These are phyloP conservation scores for Rhizomucor pusillus DNA, from an alignment of 371 early-diverging fungal species.

Conservation along the genomic window DNA sequence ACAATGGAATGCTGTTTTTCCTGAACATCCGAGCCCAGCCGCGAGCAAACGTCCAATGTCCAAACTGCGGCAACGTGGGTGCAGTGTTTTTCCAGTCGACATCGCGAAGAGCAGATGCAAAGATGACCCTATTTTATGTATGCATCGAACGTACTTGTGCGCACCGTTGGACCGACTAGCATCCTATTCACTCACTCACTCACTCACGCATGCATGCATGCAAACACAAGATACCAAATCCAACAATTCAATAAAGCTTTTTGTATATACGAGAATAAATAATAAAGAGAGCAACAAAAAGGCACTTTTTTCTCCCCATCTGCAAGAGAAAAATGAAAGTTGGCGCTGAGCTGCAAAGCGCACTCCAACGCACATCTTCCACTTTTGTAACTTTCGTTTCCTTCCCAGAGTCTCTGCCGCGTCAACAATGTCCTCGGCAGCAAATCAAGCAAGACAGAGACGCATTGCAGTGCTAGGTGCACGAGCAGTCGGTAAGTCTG, in stretches of 20 bases:
- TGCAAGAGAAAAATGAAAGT: no score
- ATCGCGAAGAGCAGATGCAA: conserved; percentile 81
- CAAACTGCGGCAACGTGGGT: conserved; percentile 70
- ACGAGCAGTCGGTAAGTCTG: conserved; percentile 77
- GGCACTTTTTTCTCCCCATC: no score
- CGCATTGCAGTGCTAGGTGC: conserved; percentile 81
- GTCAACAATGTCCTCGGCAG: conserved; percentile 7
- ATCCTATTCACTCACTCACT: background rate
- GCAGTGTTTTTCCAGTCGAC: conserved; percentile 93
- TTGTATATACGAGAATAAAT: no score
- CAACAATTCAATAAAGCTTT: no score
- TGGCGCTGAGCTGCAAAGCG: no score
- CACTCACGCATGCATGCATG: background rate
- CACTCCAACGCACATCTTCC: no score
- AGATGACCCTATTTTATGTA: conserved; percentile 92
- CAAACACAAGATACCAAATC: no score
- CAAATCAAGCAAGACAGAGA: conserved; percentile 49
- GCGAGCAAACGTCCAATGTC: conserved; percentile 67
- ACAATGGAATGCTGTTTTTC: conserved; percentile 1
- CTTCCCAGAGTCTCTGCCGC: conserved; percentile 2
- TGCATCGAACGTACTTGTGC: conserved; percentile 78
- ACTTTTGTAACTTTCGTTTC: background rate
- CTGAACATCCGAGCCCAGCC: conserved; percentile 38
- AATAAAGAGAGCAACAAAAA: no score
- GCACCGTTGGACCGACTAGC: conserved; percentile 65